phyloP scores from a whole-genome alignment of 306 rosid species.

The Prosopis cineraria region DNA sequence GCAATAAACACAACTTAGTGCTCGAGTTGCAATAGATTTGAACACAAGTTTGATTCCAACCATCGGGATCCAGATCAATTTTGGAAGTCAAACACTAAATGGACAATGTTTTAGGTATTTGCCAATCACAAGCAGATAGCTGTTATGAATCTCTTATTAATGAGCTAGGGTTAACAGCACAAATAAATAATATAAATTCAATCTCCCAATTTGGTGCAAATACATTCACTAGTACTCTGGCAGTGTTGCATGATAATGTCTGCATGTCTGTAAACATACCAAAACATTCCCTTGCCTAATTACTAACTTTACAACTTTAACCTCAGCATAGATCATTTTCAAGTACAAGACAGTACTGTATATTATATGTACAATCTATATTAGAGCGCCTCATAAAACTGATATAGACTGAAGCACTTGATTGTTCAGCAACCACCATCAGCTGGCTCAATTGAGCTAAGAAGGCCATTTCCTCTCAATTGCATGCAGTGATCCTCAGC shows the following conservation, averaged over 20 bases:
- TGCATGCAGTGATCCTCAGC: constrained; percentile 98
- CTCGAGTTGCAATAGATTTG: neutral
- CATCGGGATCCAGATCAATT: neutral
- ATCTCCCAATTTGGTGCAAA: neutral
- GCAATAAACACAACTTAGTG: too few species aligned
- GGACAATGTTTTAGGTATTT: neutral
- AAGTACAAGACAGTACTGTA: neutral
- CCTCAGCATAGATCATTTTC: neutral
- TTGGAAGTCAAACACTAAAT: neutral
- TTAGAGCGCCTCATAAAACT: constrained; percentile 21
- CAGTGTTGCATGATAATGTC: neutral
- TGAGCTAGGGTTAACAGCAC: neutral
- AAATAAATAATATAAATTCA: neutral
- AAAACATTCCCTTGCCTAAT: constrained; percentile 23
- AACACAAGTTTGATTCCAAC: neutral
- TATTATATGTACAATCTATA: constrained; percentile 17
- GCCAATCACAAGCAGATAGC: neutral
- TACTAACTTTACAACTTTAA: constrained; percentile 27
- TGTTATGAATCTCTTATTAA: neutral
- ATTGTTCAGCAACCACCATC: constrained; percentile 64
- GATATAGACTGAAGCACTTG: constrained; percentile 17
- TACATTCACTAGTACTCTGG: neutral
- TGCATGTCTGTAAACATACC: neutral
- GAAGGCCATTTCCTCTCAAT: constrained; percentile 89
- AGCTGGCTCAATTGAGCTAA: constrained; percentile 88